Base-by-base conservation (phyloP, 805 yeast species). In the Starmerella vaccinii region DNA sequence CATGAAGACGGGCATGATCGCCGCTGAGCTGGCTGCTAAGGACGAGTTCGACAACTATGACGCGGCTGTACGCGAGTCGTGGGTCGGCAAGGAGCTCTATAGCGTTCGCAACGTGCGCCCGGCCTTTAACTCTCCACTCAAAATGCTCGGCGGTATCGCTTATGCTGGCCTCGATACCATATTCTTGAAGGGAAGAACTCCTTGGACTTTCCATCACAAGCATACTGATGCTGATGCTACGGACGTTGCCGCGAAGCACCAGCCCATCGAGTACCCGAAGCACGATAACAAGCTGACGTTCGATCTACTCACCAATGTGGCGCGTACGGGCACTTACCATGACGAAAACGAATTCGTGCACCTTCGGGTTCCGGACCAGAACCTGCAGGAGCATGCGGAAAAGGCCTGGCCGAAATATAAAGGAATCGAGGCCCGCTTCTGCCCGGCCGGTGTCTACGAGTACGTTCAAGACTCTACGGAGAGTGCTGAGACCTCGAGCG, bases 361-460 rank as follows among this genome's bases (percentile, higher is more conserved):
- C 70, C 73, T 92, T 61, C 71, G 92, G 58, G 68, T 71, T 24
- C 66, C 66, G 8, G 53, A 54, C n/a, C 62, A 63, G 49, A 63
- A 67, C 58, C 57, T 65, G 54, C 71, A 75, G 23, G 71, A 75
- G 57, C 96, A 90, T 66, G 78, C 94, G 0, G 73, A 75, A 37
- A 68, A 65, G 13, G 71, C 87, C 23, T 92, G 76, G 68, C 88
- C 90, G 12, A 78, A 74, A 57, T 92, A 71, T 70, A 72, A 84
- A 65, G 98, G 98, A 19, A 74, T 92, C 19, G 98, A 92, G 67
- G 81, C 79, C 62, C 73, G 94, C 55, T 92, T 92, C 72, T 92
- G 98, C 63, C 98, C 98, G 3, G 98, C 98, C 21, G 98, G 98
- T 22, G 98, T 92, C 12, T 92, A 92, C 67, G 98, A 92, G 69